Percentiles rank a stretch among this genome's conserved stretches.
phyloP scores from a whole-genome alignment of 2,329 filamentous ascomycete genomes.

The Chalara sp. region DNA sequence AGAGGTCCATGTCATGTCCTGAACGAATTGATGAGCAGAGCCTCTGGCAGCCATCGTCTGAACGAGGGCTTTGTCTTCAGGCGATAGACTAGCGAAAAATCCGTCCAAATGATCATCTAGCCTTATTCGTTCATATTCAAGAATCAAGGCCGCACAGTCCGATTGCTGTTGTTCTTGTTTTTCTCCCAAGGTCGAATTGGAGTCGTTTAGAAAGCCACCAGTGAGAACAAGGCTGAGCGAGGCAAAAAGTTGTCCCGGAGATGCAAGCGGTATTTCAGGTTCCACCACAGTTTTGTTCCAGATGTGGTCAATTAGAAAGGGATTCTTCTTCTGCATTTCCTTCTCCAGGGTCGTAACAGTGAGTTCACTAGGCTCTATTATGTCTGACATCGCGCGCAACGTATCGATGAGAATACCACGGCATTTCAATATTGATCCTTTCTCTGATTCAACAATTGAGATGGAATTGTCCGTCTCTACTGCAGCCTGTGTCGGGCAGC shows the following conservation, averaged over 20 bases:
- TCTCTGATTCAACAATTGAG: conserved; percentile 1
- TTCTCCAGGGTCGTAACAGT: conserved; percentile 7
- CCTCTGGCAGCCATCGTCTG: conserved; percentile 1
- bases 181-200: conserved; percentile 4
- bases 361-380: conserved; percentile 8
- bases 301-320: conserved; percentile 10
- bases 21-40: conserved; percentile 9
- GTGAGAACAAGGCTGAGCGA: conserved; percentile 8
- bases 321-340: conserved; percentile 8
- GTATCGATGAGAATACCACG: conserved; percentile 8
- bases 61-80: conserved; percentile 3
- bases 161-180: conserved; percentile 1
- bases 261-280: conserved; percentile 2
- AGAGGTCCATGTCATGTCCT: conserved; percentile 11
- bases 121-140: conserved; percentile 8
- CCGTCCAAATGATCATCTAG: not conserved
- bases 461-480: not conserved
- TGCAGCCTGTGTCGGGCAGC: conserved; percentile 6
- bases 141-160: conserved; percentile 7
- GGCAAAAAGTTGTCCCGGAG: not conserved
- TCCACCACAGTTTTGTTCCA: conserved; percentile 5
- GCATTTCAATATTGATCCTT: conserved; percentile 4
- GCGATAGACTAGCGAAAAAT: conserved; percentile 2
- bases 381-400: conserved; percentile 6
- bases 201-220: conserved; percentile 4